Percentiles rank a stretch among this genome's conserved stretches.
Conservation (phyloP, 2,329 filamentous ascomycete genomes). For the Didymella arachidicola region DNA sequence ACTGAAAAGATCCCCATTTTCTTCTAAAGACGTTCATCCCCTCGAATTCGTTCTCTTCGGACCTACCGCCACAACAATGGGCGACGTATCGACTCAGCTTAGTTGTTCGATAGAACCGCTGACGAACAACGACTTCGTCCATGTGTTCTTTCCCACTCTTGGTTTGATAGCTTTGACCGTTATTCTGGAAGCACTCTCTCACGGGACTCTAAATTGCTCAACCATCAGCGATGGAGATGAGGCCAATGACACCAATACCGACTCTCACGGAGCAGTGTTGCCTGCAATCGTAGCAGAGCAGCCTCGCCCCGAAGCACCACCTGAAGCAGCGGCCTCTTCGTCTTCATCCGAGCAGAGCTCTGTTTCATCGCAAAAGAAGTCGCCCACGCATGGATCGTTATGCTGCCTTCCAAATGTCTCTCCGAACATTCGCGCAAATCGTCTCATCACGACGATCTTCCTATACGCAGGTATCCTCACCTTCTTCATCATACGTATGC, state of each 20-base stretch:
- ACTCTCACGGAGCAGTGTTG: neutral
- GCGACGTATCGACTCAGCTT: neutral
- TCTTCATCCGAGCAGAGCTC: neutral
- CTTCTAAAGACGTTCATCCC: too few relatives aligned
- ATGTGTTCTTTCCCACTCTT: neutral
- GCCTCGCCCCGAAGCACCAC: constrained; percentile 2
- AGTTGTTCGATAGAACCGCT: neutral
- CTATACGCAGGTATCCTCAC: constrained; percentile 14
- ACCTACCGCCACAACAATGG: neutral
- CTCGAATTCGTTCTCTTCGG: neutral
- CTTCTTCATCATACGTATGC: constrained; percentile 25
- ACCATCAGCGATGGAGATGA: neutral
- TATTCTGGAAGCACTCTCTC: neutral
- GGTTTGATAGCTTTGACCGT: neutral
- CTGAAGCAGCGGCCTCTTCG: neutral
- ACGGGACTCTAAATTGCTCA: neutral
- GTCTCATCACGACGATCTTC: constrained; percentile 22
- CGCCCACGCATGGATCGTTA: neutral
- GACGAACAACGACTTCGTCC: neutral
- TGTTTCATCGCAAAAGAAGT: neutral
- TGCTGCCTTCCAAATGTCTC: constrained; percentile 8
- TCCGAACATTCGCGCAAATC: constrained; percentile 21
- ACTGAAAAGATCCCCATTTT: neutral
- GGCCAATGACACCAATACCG: neutral
- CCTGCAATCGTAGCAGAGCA: constrained; percentile 5